Base-by-base conservation (phyloP, 2,329 filamentous ascomycete species). In the Fusarium humuli region DNA sequence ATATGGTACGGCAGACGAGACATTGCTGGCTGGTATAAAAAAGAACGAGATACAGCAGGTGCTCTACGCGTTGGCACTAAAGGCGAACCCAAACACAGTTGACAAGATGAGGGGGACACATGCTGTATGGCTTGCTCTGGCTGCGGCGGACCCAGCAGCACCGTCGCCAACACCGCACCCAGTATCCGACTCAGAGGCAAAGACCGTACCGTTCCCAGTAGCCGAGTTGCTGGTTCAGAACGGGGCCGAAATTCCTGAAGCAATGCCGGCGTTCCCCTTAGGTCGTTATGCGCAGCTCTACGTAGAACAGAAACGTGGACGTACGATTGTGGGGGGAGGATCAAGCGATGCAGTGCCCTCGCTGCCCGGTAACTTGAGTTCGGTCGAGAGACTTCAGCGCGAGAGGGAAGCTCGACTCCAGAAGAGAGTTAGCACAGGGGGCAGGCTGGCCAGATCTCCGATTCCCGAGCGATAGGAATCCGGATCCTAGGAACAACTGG, bases 31-130 rank as follows among this genome's bases (percentile, higher is more conserved):
- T 7, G 94, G 93, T 12, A 94, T 98, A 79, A 99, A 98, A 85
- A 94, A 91, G 81, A 98, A 98, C 79, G 94, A 99, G 77, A 93
- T 99, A 58, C 92, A 96, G 76, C 92, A 94, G 69, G 94, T 98
- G 25, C 88, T 99, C 27, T 97, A 98, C 75, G 95, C 93, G 6
- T 85, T 99, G 48, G 94, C 96, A 3, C 85, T 98, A 32, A 88
- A 88, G 66, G 96, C 93, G 16, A 97, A 94, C 75, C 93, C 94
- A 16, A 99, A 99, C 76, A 88, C 91, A 5, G 84, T 90, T 7
- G 96, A 99, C 79, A 93, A 91, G 69, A 96, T 94, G 41, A 89
- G 96, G 57, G 92, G 92, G 44, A 98, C 95, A 0, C 95, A 97
- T 78, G 90, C 92, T 2, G 88, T 98, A 18, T 98, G 94, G 83